Evolutionary conservation across 176 grass and related monocot species (phyloP), one percentile per base, ranked within the genome.

Genomic region (Hyparrhenia diplandra): DNA sequence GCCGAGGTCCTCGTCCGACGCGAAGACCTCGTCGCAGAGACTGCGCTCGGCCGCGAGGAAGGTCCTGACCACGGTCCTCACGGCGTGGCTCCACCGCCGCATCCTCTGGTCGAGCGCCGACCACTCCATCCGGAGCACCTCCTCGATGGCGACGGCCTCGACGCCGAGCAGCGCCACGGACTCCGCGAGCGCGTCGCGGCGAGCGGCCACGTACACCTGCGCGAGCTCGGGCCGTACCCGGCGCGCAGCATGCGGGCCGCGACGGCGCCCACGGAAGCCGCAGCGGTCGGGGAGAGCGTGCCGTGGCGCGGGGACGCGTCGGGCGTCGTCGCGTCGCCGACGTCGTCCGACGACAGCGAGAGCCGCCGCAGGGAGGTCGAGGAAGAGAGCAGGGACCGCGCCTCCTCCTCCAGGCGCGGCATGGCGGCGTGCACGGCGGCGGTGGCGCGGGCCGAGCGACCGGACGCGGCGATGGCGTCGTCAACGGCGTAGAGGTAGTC

Each of bases 391-490:
- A 98, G 75, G 36, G 86, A 71, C 21, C 82, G 88, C 30, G 76
- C 86, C 90, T 98, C 92, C 62, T 98, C 95, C 75, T 91, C 95
- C 28, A 98, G 81, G 8, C 92, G 92, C 17, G 82, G 61, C 86
- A 93, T 93, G 59, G 92, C 92, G 39, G 86, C 73, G 71, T 93
- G 95, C 75, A 98, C 84, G 51, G 82, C 82, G 8, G 71, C 77
- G 11, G 89, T 82, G 11, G 95, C 95, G 45, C 88, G 83, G 55
- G 76, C 57, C 13, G 70, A 62, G 83, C 84, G 88, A 5, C 76
- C 75, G 6, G 94, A 67, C 2, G 86, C 88, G 29, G 88, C 67
- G 43, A 91, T 85, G 60, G 90, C 91, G 42, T 89, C 88, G 58
- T 75, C 71, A 24, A 88, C 84, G 75, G 86, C 92, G 58, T 87